Base-by-base conservation (phyloP, 1,139 yeast species). In the Hemisphaericaspora xylofermentans region DNA sequence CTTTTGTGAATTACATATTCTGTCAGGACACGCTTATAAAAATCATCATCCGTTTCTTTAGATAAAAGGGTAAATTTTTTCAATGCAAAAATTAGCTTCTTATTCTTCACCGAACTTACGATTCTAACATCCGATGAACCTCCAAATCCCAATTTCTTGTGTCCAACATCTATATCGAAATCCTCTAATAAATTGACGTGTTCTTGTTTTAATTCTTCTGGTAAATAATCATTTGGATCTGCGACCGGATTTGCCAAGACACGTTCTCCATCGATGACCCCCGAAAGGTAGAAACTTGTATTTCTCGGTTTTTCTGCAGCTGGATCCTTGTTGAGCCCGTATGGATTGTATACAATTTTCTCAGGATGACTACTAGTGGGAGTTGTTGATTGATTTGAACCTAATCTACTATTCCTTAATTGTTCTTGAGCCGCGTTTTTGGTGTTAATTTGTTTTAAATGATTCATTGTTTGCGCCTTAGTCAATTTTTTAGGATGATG, bases 41-140 rank as follows among this genome's bases (percentile, higher is more conserved):
- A 84, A 35, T 82, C 84, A 10, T 76, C 77, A 39, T 84, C 84
- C 1, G 76, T 60, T 58, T 85, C 94, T 40, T 76, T 74, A 18
- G 71, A 60, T 42, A 84, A 73, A 36, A 84, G 60, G n/a, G 76
- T 68, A 53, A 84, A 81, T 56, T 79, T 80, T 60, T 85, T 85
- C 52, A 84, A 66, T 0, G 91, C 93, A 61, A 55, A 73, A 17
- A 63, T 44, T 38, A 60, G 60, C 43, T 73, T 72, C 43, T 71
- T 69, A 41, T 76, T 70, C 26, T 61, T 50, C 34, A 61, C 57
- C 26, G 72, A 67, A 43, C 71, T 66, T 13, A 80, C 71, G 22
- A 74, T 63, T 39, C 82, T 62, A 19, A 85, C 93, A 42, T 80
- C 82, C 4, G 87, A 77, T 12, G 87, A 78, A 2, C 91, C 91